Percentiles rank a stretch among this genome's conserved stretches.
These are phyloP conservation scores for Paragyromitra xinjiangensis DNA, from an alignment of 495 filamentous ascomycete genomes.

Conservation along the genomic window DNA sequence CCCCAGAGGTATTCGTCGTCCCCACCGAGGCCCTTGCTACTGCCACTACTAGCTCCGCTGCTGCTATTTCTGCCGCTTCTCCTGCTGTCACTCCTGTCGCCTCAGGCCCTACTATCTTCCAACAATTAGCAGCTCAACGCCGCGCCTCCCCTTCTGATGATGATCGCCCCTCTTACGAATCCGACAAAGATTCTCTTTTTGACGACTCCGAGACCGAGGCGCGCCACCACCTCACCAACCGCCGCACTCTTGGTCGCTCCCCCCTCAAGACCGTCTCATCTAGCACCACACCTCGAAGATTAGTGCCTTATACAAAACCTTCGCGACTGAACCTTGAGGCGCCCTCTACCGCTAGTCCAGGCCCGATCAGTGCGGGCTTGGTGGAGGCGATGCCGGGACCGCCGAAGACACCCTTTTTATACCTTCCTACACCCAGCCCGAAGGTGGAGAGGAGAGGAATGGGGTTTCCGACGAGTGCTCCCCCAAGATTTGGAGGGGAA, in stretches of 20 bases:
- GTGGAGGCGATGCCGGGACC: conserved; percentile 28
- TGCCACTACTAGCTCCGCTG: not conserved
- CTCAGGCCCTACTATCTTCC: conserved; percentile 28
- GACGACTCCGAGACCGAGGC: conserved; percentile 54
- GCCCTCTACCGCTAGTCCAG: conserved; percentile 27
- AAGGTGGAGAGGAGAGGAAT: conserved; percentile 46
- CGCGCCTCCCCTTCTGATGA: conserved; percentile 44
- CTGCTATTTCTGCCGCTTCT: not conserved
- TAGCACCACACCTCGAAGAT: conserved; percentile 29
- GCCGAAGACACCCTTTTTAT: conserved; percentile 53
- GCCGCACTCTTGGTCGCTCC: conserved; percentile 29
- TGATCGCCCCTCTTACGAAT: conserved; percentile 47
- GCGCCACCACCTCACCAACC: conserved; percentile 30
- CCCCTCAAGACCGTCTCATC: conserved; percentile 36
- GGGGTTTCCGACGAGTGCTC: conserved; percentile 46
- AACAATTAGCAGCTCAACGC: conserved; percentile 39
- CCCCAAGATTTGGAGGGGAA: conserved; percentile 23
- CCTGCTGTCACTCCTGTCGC: conserved; percentile 6
- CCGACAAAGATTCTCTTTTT: conserved; percentile 56
- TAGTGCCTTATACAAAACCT: conserved; percentile 38
- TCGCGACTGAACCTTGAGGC: conserved; percentile 39
- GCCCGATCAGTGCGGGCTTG: conserved; percentile 30
- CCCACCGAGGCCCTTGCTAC: not conserved
- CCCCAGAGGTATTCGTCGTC: conserved; percentile 38
- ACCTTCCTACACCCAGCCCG: conserved; percentile 55